Conservation (phyloP, 192 early-diverging fungal genomes). For the Oehlia diaphana region DNA sequence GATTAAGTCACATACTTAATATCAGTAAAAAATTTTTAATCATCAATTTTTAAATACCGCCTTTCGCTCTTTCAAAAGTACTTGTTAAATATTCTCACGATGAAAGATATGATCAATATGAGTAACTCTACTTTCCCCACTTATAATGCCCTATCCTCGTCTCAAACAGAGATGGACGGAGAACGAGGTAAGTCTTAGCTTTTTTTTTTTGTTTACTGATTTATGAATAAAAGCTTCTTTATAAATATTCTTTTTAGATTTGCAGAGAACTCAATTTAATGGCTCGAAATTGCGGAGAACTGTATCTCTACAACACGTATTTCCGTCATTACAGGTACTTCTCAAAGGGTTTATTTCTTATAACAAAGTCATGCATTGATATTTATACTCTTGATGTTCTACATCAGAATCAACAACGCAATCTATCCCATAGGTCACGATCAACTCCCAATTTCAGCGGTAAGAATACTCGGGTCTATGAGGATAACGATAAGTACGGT, state of each 20-base stretch:
- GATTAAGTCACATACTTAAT: too few relatives aligned
- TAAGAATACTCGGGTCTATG: not conserved
- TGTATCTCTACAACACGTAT: not conserved
- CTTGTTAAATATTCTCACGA: conserved; percentile 1
- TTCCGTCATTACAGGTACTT: not conserved
- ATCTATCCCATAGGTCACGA: not conserved
- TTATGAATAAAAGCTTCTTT: not conserved
- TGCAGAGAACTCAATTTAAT: too few relatives aligned
- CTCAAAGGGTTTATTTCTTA: conserved; percentile 17
- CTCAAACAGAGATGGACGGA: not conserved
- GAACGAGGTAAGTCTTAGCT: conserved; percentile 5
- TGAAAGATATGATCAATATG: not conserved
- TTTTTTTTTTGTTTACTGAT: conserved; percentile 13
- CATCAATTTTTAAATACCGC: not conserved
- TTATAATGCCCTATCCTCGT: not conserved
- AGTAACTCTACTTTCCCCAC: conserved; percentile 1
- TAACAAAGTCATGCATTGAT: conserved; percentile 12
- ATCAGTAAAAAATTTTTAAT: too few relatives aligned
- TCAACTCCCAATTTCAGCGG: too few relatives aligned
- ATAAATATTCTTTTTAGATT: not conserved
- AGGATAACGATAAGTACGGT: not conserved
- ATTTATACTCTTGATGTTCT: not conserved
- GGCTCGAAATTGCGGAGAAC: not conserved
- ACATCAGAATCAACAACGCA: not conserved
- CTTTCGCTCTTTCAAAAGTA: conserved; percentile 5